Evolutionary conservation across 306 rosid species (phyloP).

Genomic region (Cicer yamashitae): DNA sequence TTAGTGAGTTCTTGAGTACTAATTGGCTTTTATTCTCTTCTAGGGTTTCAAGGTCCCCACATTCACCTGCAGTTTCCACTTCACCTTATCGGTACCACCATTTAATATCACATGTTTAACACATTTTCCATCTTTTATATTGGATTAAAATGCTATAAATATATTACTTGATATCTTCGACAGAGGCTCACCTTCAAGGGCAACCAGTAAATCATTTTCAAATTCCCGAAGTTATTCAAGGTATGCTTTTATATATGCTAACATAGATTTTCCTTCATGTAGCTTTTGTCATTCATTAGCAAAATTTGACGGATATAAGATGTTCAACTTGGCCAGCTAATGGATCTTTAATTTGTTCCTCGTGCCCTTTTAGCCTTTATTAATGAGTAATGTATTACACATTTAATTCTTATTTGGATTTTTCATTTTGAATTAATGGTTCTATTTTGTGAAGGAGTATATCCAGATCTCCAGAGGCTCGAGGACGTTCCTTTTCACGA

Average conservation of each 20-base stretch:
- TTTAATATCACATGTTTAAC: conserved; percentile 4
- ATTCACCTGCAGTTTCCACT: conserved; percentile 53
- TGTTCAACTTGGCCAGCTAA: conserved; percentile 14
- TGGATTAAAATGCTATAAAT: conserved; percentile 37
- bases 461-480: conserved; percentile 66
- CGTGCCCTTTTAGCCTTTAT: not conserved
- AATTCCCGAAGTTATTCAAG: conserved; percentile 63
- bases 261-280: conserved; percentile 7
- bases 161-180: conserved; percentile 36
- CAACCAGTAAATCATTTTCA: conserved; percentile 65
- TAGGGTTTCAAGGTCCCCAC: conserved; percentile 64
- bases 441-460: conserved; percentile 52
- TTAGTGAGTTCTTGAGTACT: conserved; percentile 23
- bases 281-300: conserved; percentile 5
- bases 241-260: conserved; percentile 48
- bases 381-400: conserved; percentile 1
- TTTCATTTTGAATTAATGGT: conserved; percentile 25
- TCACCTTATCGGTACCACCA: conserved; percentile 58
- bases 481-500: conserved; percentile 57
- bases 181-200: conserved; percentile 64
- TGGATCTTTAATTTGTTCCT: conserved; percentile 26
- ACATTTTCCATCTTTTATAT: conserved; percentile 14
- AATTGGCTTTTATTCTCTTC: conserved; percentile 29
- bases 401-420: conserved; percentile 28
- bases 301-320: conserved; percentile 17